Evolutionary conservation across 2,329 filamentous ascomycete species (phyloP), one percentile per base, ranked within the genome.

Genomic region (Penicillium sp.): DNA sequence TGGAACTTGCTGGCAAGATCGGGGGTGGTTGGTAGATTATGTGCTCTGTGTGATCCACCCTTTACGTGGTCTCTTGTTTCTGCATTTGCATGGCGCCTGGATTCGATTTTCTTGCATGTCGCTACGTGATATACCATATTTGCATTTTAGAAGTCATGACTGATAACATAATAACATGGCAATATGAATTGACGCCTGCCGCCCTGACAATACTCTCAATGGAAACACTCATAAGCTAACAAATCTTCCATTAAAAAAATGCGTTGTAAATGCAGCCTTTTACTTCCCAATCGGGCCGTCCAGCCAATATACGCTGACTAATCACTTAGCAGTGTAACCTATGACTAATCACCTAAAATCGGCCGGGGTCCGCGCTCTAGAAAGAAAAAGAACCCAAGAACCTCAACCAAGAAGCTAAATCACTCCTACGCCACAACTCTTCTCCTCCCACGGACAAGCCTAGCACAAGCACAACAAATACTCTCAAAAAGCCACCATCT

Each of bases 1-100:
- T 90, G 50, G 89, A 93, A 64, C 77, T 99, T 64, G 92, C 92
- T 39, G 86, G 89, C 48, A 93, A 90, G 71, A 88, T 91, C 61
- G 93, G 91, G 45, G 93, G 93, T 45, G 93, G 93, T 19, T 99
- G 93, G 93, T 97, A 72, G 52, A 25, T 25, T 25, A 25, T 25
- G 22, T 25, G 5, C 8, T 2, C 8, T 25, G 22, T 7, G 22
- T 6, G 22, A 25, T 25, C 22, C 22, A 25, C 4, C 8, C 4
- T 6, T 25, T 7, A 25, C 22, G 3, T 10, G 16, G 10, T 9
- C 10, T 38, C 16, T 31, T 10, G 33, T 18, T 44, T 25, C 25
- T 42, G 47, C 37, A 52, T 50, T 50, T 55, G 46, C 57, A 61
- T 59, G 54, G 62, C 52, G 58, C 38, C 33, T 37, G 52, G 19